Evolutionary conservation across 176 grass and related monocot genomes (phyloP).

Genomic region (Phyllostachys edulis): DNA sequence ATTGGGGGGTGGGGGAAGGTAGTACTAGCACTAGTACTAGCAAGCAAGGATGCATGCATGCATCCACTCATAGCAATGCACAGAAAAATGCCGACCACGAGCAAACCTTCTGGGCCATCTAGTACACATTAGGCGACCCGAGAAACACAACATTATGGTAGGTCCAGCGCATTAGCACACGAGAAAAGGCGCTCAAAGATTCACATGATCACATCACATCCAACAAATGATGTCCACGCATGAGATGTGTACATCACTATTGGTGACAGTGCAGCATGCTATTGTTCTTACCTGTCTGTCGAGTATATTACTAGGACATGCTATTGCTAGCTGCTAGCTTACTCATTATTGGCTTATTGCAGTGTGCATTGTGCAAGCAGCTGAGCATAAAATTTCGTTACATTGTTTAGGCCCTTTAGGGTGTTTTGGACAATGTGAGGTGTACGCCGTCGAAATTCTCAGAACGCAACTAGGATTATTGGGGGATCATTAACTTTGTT

Average conservation of each 20-base stretch:
- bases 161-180: slow-evolving; percentile 23
- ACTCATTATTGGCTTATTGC: not conserved
- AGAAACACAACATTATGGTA: slow-evolving; percentile 11
- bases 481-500: not conserved
- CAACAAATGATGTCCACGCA: slow-evolving; percentile 23
- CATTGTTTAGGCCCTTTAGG: not conserved
- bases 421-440: not conserved
- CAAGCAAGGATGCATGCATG: not conserved
- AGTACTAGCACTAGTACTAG: not conserved
- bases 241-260: not conserved
- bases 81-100: slow-evolving; percentile 24
- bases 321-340: not conserved
- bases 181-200: not conserved
- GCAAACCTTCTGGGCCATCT: not conserved
- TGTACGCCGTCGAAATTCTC: not conserved
- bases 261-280: not conserved
- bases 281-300: not conserved
- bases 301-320: not conserved
- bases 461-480: not conserved
- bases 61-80: slow-evolving; percentile 31
- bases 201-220: slow-evolving; percentile 18
- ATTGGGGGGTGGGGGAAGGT: not conserved
- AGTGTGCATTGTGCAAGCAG: not conserved
- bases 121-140: slow-evolving; percentile 12
- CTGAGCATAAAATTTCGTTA: not conserved